Percentiles rank a stretch among this genome's conserved stretches.
Conservation (phyloP, 169 alveolate species). For the Cryptosporidium viatorum region DNA sequence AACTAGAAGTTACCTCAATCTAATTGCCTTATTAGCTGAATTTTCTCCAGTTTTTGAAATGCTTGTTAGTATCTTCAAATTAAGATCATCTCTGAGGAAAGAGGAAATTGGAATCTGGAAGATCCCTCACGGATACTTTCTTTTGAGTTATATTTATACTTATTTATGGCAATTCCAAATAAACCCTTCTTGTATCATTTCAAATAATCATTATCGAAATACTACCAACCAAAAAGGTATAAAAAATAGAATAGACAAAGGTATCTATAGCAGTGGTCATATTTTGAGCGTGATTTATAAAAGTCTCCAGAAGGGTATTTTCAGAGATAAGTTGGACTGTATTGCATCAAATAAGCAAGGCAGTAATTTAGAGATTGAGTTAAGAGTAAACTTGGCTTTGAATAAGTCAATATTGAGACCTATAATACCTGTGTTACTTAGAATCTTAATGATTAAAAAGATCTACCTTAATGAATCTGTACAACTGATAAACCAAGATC, state of each 20-base stretch:
- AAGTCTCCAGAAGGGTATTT: neutral
- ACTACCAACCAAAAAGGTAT: neutral
- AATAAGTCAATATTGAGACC: neutral
- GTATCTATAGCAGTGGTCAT: neutral
- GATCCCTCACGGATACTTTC: conserved; percentile 31
- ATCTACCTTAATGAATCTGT: neutral
- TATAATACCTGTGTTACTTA: neutral
- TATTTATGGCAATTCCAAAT: conserved; percentile 50
- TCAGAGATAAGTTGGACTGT: neutral
- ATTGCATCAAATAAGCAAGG: neutral
- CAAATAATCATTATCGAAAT: neutral
- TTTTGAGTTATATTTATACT: conserved; percentile 1
- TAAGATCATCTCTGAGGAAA: neutral
- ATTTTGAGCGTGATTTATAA: conserved; percentile 14
- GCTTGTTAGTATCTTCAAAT: conserved; percentile 14
- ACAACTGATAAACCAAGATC: neutral
- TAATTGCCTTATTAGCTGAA: neutral
- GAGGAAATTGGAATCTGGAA: neutral
- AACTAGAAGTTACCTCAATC: neutral
- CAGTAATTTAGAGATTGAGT: neutral
- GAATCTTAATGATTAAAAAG: neutral
- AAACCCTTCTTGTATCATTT: neutral
- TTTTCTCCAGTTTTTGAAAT: conserved; percentile 25
- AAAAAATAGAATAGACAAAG: neutral
- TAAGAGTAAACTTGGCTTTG: neutral